phyloP scores from a whole-genome alignment of 2,329 filamentous ascomycete genomes.

The Gnomoniopsis smithogilvyi region DNA sequence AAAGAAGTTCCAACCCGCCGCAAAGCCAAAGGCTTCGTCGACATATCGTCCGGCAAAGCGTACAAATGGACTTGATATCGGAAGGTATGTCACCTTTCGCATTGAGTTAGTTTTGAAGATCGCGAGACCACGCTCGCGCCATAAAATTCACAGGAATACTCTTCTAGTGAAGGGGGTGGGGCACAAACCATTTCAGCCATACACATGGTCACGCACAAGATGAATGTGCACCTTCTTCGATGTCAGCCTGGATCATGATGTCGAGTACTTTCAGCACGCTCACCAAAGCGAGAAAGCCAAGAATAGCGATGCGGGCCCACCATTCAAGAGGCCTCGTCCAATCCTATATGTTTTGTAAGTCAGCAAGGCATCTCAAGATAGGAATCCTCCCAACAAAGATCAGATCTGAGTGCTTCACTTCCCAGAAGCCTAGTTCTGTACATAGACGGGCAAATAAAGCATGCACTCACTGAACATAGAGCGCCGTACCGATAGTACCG shows the following conservation, averaged over 20 bases:
- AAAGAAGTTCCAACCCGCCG: conserved; percentile 73
- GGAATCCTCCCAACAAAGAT: too few species aligned
- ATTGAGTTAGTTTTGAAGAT: neutral
- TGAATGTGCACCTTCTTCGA: conserved; percentile 46
- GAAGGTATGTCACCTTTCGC: conserved; percentile 57
- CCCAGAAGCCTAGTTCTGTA: too few species aligned
- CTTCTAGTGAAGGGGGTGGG: too few species aligned
- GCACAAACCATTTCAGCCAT: conserved; percentile 68
- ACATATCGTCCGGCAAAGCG: conserved; percentile 73
- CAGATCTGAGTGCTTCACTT: too few species aligned
- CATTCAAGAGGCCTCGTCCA: conserved; percentile 54
- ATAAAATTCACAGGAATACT: neutral
- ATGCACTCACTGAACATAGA: conserved; percentile 44
- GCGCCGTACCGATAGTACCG: conserved; percentile 60
- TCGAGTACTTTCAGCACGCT: neutral
- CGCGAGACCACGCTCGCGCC: neutral
- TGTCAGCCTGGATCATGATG: neutral
- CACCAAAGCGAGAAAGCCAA: conserved; percentile 58
- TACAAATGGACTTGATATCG: conserved; percentile 76
- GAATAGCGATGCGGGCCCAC: conserved; percentile 57
- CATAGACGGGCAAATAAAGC: too few species aligned
- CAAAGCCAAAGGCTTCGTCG: conserved; percentile 72
- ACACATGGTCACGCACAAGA: conserved; percentile 56
- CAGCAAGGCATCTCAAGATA: too few species aligned
- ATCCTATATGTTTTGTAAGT: conserved; percentile 34